Conservation (phyloP, 2,329 filamentous ascomycete genomes). For the Pseudogymnoascus sp. region DNA sequence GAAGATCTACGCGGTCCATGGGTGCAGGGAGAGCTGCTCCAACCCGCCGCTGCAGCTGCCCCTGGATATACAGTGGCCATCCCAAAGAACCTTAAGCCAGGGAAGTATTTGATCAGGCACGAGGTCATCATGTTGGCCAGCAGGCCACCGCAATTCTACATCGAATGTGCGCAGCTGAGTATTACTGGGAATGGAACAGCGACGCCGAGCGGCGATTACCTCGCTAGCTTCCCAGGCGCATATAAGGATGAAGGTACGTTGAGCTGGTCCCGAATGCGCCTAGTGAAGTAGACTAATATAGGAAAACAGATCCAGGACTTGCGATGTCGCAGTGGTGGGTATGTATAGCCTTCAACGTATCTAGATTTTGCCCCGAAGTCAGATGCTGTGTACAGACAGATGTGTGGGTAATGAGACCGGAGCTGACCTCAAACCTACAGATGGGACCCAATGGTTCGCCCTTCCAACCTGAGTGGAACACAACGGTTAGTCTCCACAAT, state of each 20-base stretch:
- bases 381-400: background rate
- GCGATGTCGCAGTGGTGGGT: slow-evolving; percentile 12
- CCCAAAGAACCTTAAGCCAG: slow-evolving; percentile 12
- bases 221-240: slow-evolving; percentile 13
- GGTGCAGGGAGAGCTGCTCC: slow-evolving; percentile 13
- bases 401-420: background rate
- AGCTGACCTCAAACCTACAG: background rate
- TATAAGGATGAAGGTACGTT: slow-evolving; percentile 7
- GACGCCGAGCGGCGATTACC: slow-evolving; percentile 10
- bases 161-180: slow-evolving; percentile 15
- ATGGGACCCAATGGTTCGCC: background rate
- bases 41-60: background rate
- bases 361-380: background rate
- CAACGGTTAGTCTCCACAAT: background rate
- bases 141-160: slow-evolving; percentile 14
- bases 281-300: background rate
- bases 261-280: no score
- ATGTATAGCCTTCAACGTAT: background rate
- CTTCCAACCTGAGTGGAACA: background rate
- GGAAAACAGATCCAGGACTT: slow-evolving; percentile 15
- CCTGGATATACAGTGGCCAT: slow-evolving; percentile 13
- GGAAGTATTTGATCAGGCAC: slow-evolving; percentile 17
- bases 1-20: slow-evolving; percentile 13
- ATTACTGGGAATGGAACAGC: slow-evolving; percentile 6
- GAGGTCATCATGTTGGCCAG: slow-evolving; percentile 16